A percentile compares a stretch with the other conserved stretches of the same genome.
Evolutionary conservation across 2,329 filamentous ascomycete genomes (phyloP).

Genomic region (Fusarium torreyae): DNA sequence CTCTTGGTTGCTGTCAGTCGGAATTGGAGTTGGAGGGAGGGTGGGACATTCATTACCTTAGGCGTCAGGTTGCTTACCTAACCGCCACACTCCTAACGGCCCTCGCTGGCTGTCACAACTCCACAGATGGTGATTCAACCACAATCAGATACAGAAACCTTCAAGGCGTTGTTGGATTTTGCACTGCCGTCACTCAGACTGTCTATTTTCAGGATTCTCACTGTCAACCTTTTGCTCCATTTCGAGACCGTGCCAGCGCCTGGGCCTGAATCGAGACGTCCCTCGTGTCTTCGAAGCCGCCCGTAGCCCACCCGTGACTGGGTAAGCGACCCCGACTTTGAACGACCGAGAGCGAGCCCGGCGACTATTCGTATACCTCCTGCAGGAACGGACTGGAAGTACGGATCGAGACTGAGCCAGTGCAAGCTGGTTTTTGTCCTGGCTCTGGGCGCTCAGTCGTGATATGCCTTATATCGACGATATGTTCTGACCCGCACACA

Average conservation of each 20-base stretch:
- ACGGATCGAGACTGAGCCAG: constrained; percentile 19
- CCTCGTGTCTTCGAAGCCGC: constrained; percentile 34
- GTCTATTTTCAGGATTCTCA: constrained; percentile 8
- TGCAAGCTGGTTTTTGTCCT: constrained; percentile 13
- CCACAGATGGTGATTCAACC: constrained; percentile 53
- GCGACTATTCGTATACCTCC: constrained; percentile 27
- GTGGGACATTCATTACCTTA: constrained; percentile 1
- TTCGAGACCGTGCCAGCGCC: constrained; percentile 16
- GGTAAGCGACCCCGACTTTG: constrained; percentile 46
- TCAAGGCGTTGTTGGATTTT: constrained; percentile 25
- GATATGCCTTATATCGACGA: constrained; percentile 27
- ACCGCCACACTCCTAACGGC: constrained; percentile 35
- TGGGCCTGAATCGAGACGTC: constrained; percentile 34
- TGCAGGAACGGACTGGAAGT: constrained; percentile 19
- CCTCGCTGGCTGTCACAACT: constrained; percentile 45
- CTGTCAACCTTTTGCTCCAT: constrained; percentile 16
- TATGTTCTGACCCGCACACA: constrained; percentile 49
- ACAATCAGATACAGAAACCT: constrained; percentile 33
- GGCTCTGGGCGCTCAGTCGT: constrained; percentile 42
- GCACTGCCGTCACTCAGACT: constrained; percentile 10
- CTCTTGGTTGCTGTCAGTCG: constrained; percentile 23
- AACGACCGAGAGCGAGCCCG: constrained; percentile 38
- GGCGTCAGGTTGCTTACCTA: constrained; percentile 30
- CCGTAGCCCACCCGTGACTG: constrained; percentile 45
- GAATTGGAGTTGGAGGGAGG: constrained; percentile 20